A percentile compares a stretch with the other conserved stretches of the same genome.
phyloP scores from a whole-genome alignment of 345 rosid species.

The Rhodamnia rubescens region DNA sequence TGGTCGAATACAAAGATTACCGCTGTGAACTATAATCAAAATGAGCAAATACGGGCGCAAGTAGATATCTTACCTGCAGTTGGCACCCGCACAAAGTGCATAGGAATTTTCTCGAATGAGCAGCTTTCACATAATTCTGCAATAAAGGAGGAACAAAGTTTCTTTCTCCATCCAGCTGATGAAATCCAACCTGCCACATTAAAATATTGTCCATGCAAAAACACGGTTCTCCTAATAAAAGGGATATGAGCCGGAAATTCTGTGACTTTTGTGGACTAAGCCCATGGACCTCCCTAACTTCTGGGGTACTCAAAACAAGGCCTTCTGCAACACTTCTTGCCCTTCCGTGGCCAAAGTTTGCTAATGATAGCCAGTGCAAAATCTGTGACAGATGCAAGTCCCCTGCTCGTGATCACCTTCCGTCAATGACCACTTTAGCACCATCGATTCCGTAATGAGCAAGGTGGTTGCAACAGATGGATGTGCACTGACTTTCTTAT shows the following conservation, averaged over 20 bases:
- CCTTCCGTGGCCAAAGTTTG: conserved; percentile 75
- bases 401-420: conserved; percentile 71
- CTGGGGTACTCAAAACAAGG: conserved; percentile 65
- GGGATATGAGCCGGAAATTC: background rate
- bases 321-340: conserved; percentile 87
- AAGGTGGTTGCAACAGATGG: conserved; percentile 24
- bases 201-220: background rate
- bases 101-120: background rate
- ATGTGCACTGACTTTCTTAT: conserved; percentile 45
- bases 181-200: background rate
- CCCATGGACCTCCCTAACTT: conserved; percentile 9
- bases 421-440: conserved; percentile 72
- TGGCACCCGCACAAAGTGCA: background rate
- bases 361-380: conserved; percentile 63
- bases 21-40: background rate
- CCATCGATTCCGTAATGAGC: conserved; percentile 21
- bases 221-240: background rate
- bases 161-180: background rate
- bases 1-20: background rate
- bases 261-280: background rate
- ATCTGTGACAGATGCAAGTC: conserved; percentile 49
- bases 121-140: background rate
- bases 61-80: background rate
- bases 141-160: background rate
- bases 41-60: background rate